Base-by-base conservation (phyloP, 23 red algal species). In the Cyanidiococcus yangmingshanensis region DNA sequence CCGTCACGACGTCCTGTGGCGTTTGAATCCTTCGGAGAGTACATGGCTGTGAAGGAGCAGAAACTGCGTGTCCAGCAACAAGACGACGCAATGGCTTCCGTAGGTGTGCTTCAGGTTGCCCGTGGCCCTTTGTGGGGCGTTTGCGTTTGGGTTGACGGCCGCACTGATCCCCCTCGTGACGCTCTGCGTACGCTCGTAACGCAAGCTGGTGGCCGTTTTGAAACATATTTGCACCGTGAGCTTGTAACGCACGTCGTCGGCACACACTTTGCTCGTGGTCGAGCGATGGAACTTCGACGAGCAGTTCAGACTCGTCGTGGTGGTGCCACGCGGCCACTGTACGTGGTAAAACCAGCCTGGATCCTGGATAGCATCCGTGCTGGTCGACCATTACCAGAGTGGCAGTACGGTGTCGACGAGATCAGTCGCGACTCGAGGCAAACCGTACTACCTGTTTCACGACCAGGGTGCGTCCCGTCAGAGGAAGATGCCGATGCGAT, bases 201-300 rank as follows among this genome's bases (percentile, higher is more conserved):
- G 18, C 68, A 39, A 39, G 78, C 58, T 18, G 78, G 78, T 2
- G 78, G 78, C 0, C 40, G 68, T 34, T 81, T 81, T 59, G 78
- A 81, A 41, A 81, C 78, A 7, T 81, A 81, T 32, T 59, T 81
- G 24, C 68, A 67, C 31, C 39, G 78, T 0, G 58, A 57, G 2
- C 27, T 81, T 1, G 78, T 81, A 2, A 81, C 78, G 45, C 78
- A 81, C 68, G 68, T 81, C 16, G 78, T 81, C 38, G 78, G 35
- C 1, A 71, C 59, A 41, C 59, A 81, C 38, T 59, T 81, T 58
- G 39, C 78, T 3, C 33, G 37, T 1, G 40, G 39, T 24, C 54
- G 59, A 58, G 38, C 59, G 30, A 57, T 39, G 39, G 78, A 81
- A 41, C 34, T 81, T 21, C 59, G 68, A 2, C 36, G 68, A 50